Base-by-base conservation (phyloP, 2,329 filamentous ascomycete genomes). In the Fusarium guadeloupense region DNA sequence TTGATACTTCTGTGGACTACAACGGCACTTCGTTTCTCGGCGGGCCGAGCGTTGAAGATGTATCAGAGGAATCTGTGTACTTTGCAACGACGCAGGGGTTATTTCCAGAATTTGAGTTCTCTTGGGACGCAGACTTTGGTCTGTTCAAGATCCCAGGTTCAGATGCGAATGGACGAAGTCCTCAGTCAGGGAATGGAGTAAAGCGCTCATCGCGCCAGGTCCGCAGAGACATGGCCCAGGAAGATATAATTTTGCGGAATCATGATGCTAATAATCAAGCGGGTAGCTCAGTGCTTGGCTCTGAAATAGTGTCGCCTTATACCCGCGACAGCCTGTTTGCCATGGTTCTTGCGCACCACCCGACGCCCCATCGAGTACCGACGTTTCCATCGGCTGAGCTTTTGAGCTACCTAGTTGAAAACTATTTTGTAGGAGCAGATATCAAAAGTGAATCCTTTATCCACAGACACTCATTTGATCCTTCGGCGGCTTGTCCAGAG, bases 331-430 rank as follows among this genome's bases (percentile, higher is more conserved):
- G 62, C 38, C 39, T 69, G 31, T 69, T 69, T 38, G 64, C 67
- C 3, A 65, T 67, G 65, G 64, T 69, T 16, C 52, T 69, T 9
- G 50, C 67, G 5, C 54, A 65, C 31, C 66, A 63, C 17, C 58
- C 62, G 10, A 66, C 47, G 5, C 47, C 57, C 25, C 54, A 58
- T 21, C 57, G 62, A 49, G 56, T 69, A 6, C 64, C 65, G 13
- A 59, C 59, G 19, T 69, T 69, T 19, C 67, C 67, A n/a, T 68
- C 67, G 38, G 42, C 60, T 21, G 62, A 69, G 17, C 58, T 65
- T 23, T 40, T 69, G 42, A 61, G 57, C 19, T 60, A 50, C 16
- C 54, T 69, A 14, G n/a, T 59, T 17, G 65, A 69, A 26, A 48
- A 55, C 12, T 54, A 67, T 40, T 66, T 69, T 21, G 35, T 30